A percentile compares a stretch with the other conserved stretches of the same genome.
These are phyloP conservation scores for Candida anutae DNA, from an alignment of 1,139 yeast species.

Conservation along the genomic window DNA sequence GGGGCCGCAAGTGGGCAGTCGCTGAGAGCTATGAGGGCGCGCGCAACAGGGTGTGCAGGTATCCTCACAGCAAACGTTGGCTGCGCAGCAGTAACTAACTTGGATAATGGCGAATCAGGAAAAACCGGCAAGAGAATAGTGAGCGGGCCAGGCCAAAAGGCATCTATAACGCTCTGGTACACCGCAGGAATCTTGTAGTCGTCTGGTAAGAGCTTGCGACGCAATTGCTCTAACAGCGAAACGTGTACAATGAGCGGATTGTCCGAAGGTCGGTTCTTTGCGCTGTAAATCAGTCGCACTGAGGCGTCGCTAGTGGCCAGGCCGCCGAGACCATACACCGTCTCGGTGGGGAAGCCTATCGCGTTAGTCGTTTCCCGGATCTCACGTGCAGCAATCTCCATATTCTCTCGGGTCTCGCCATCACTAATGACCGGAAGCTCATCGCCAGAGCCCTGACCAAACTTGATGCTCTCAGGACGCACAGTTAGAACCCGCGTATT, in stretches of 20 bases:
- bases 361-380: constrained; percentile 46
- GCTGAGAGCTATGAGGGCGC: constrained; percentile 82
- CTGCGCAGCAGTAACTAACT: constrained; percentile 77
- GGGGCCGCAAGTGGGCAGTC: constrained; percentile 96
- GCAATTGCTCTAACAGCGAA: constrained; percentile 66
- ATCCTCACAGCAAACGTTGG: constrained; percentile 86
- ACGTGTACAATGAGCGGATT: constrained; percentile 90
- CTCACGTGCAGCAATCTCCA: constrained; percentile 52
- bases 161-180: constrained; percentile 52
- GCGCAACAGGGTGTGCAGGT: constrained; percentile 81
- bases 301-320: constrained; percentile 70
- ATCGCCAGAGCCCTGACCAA: constrained; percentile 12
- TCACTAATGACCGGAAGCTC: constrained; percentile 41
- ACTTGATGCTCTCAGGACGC: constrained; percentile 19
- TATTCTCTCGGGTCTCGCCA: constrained; percentile 37
- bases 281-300: constrained; percentile 68
- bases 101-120: constrained; percentile 48
- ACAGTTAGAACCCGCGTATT: constrained; percentile 28
- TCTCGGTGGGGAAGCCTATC: constrained; percentile 94
- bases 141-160: constrained; percentile 95
- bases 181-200: constrained; percentile 52
- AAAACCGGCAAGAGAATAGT: constrained; percentile 74
- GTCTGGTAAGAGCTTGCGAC: constrained; percentile 43
- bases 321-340: constrained; percentile 94
- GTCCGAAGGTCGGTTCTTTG: constrained; percentile 91